Conservation (phyloP, 2,329 filamentous ascomycete species). For the Curvularia eragrostidis region DNA sequence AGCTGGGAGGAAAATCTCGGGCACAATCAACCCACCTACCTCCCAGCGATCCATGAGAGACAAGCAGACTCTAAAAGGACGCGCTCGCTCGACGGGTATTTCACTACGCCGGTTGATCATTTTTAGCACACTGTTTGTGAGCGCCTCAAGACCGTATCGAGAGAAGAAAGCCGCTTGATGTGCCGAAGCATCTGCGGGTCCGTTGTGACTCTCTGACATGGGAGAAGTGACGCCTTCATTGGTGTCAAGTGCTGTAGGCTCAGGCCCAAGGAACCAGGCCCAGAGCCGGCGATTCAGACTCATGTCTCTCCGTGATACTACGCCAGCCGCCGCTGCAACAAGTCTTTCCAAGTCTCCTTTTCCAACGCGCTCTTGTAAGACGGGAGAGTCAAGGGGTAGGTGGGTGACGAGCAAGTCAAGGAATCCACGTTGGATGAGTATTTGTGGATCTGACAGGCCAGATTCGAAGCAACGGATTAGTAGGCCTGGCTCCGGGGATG, state of each 20-base stretch:
- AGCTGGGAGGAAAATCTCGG: constrained; percentile 85
- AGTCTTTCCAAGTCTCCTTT: constrained; percentile 79
- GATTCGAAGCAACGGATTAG: constrained; percentile 91
- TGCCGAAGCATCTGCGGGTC: constrained; percentile 44
- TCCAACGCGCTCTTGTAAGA: constrained; percentile 78
- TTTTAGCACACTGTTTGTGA: constrained; percentile 75
- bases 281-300: constrained; percentile 93
- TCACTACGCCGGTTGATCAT: constrained; percentile 70
- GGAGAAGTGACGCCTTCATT: constrained; percentile 44
- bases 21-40: constrained; percentile 87
- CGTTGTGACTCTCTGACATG: constrained; percentile 60
- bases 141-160: constrained; percentile 73
- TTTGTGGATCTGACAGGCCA: constrained; percentile 83
- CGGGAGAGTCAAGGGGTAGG: constrained; percentile 80
- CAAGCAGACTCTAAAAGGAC: constrained; percentile 88
- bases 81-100: constrained; percentile 72
- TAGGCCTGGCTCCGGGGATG: constrained; percentile 88
- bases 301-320: constrained; percentile 93
- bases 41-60: constrained; percentile 99
- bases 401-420: constrained; percentile 91
- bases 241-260: constrained; percentile 54
- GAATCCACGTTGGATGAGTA: constrained; percentile 92
- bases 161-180: constrained; percentile 76
- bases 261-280: constrained; percentile 93
- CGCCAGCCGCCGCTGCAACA: constrained; percentile 80